Evolutionary conservation across 2,329 filamentous ascomycete genomes (phyloP), one percentile per base, ranked within the genome.

Genomic region (Monilinia fructicola): DNA sequence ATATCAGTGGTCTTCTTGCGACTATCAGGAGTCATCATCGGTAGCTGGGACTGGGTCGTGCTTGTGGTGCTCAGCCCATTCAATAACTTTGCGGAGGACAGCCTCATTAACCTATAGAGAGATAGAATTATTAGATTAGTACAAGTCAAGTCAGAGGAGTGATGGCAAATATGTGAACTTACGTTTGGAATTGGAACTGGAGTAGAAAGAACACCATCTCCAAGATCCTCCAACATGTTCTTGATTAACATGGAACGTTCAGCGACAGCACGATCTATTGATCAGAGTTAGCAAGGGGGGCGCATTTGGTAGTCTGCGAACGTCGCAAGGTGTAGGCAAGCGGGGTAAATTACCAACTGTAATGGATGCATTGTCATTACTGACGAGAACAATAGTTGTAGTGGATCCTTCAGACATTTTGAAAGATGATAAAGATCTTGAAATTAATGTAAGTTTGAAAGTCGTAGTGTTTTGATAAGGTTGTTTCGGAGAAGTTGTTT

Each of bases 1-100:
- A 99, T 99, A 75, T 99, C 95, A 56, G 95, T 98, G 1, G 93
- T 97, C 87, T 97, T 97, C 85, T 97, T 97, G 74, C 95, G 92
- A 61, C 89, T 93, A 75, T 98, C 94, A n/a, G 69, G 90, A 90
- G 74, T 99, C 93, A 68, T 97, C 95, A 70, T 98, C 94, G 74
- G 88, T 87, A 64, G 89, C 84, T 70, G 88, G 85, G n/a, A 88
- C 84, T 50, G 95, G 92, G 76, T 99, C 95, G 78, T 88, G 87
- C 79, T 91, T 91, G 85, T 99, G 95, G 78, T 97, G 92, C 71
- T 91, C 87, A 82, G 95, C 98, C 95, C 95, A 99, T 80, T 98
- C 95, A 74, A 99, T 89, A 42, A 99, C 95, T 82, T 99, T 99
- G 78, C 90, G 89, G 48, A 99, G 85, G 50, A 99, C 95, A 2